A percentile compares a stretch with the other conserved stretches of the same genome.
These are phyloP conservation scores for Penicillium digitatum DNA, from an alignment of 2,329 filamentous ascomycete species.

Conservation along the genomic window DNA sequence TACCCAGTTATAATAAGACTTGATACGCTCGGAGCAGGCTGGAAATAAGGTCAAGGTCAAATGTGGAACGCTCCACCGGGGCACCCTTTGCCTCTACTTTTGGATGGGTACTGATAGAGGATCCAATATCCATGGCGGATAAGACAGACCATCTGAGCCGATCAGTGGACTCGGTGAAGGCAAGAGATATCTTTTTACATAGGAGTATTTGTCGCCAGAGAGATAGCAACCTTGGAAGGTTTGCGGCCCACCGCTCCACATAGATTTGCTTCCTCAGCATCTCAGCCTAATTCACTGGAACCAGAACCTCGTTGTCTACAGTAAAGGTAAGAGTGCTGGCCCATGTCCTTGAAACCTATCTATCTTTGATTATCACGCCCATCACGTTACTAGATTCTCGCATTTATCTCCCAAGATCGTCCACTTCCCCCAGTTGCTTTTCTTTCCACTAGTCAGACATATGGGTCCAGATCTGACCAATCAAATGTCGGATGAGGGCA, in stretches of 20 bases:
- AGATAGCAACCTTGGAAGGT: slow-evolving; percentile 14
- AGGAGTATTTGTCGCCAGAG: slow-evolving; percentile 19
- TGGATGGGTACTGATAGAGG: background rate
- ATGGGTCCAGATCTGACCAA: slow-evolving; percentile 1
- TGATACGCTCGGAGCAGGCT: background rate
- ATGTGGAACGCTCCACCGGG: background rate
- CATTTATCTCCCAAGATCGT: background rate
- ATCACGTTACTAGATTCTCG: background rate
- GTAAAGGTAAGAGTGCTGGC: background rate
- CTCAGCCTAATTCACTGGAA: background rate
- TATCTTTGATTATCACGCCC: background rate
- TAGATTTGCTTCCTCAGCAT: slow-evolving; percentile 3
- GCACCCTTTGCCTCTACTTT: background rate
- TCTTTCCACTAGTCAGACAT: background rate
- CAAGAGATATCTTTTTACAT: slow-evolving; percentile 20
- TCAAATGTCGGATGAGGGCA: background rate
- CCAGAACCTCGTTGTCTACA: background rate
- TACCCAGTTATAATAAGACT: background rate
- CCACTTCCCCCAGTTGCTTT: slow-evolving; percentile 5
- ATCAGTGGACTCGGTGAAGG: background rate
- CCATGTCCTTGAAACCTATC: background rate
- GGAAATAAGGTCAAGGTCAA: background rate
- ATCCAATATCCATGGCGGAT: background rate
- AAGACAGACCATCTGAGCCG: background rate
- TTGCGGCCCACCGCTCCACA: slow-evolving; percentile 18